A percentile compares a stretch with the other conserved stretches of the same genome.
Evolutionary conservation across 306 rosid species (phyloP).

Genomic region (Castanospermum australe): DNA sequence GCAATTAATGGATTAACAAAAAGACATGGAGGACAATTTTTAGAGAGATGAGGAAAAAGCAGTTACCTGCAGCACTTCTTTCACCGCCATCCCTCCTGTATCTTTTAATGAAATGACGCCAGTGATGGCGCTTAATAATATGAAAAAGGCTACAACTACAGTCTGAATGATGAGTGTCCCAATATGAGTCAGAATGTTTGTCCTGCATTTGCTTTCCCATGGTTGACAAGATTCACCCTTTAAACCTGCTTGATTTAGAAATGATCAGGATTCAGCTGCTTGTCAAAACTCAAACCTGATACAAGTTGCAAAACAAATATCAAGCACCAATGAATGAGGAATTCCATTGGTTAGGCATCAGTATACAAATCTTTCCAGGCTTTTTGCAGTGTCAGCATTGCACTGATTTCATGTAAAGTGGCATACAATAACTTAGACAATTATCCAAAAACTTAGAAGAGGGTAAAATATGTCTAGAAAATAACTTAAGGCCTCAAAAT

Average conservation of each 20-base stretch:
- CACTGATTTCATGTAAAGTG: neutral
- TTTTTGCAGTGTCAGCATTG: neutral
- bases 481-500: neutral
- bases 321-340: neutral
- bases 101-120: constrained; percentile 47
- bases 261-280: neutral
- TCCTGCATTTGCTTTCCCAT: constrained; percentile 40
- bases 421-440: neutral
- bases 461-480: neutral
- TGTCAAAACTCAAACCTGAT: constrained; percentile 29
- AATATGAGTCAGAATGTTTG: neutral
- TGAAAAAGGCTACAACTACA: constrained; percentile 34
- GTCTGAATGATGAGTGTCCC: constrained; percentile 30
- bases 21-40: neutral
- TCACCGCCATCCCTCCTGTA: constrained; percentile 17
- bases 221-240: constrained; percentile 15
- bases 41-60: neutral
- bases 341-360: neutral
- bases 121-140: constrained; percentile 47
- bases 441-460: neutral
- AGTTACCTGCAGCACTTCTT: constrained; percentile 22
- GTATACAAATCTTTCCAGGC: neutral
- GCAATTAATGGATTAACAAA: neutral
- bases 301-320: constrained; percentile 2
- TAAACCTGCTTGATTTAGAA: neutral